Evolutionary conservation across 108 stramenopile species (phyloP).

Genomic region (Conticribra guillardii): DNA sequence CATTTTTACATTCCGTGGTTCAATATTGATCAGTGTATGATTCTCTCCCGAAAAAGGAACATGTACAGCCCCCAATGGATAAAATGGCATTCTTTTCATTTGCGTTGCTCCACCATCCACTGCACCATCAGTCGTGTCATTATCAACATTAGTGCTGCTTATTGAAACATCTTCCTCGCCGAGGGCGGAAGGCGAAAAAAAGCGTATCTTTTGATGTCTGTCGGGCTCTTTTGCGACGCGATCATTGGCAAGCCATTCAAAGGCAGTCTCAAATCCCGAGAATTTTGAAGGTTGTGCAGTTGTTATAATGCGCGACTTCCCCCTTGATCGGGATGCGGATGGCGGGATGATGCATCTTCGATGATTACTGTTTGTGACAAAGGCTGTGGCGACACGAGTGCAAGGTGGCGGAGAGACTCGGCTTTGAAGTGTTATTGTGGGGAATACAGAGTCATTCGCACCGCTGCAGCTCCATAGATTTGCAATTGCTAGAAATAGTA

Average conservation of each 20-base stretch:
- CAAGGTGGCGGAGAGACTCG: no score
- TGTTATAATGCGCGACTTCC: no score
- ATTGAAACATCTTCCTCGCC: background rate
- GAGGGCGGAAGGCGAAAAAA: conserved; percentile 27
- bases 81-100: conserved; percentile 56
- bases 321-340: no score
- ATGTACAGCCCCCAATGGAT: conserved; percentile 68
- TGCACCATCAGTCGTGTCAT: background rate
- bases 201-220: conserved; percentile 12
- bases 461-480: no score
- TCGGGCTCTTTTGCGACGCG: conserved; percentile 32
- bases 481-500: no score
- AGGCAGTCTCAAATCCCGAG: conserved; percentile 49
- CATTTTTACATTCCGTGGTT: conserved; percentile 81
- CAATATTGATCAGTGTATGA: conserved; percentile 74
- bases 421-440: no score
- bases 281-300: no score
- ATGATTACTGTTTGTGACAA: no score
- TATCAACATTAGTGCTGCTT: background rate
- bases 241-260: conserved; percentile 55
- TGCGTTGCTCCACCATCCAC: conserved; percentile 7
- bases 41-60: conserved; percentile 50
- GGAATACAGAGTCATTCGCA: no score
- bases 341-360: no score
- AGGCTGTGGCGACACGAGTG: no score